Base-by-base conservation (phyloP, 495 filamentous ascomycete species). In the Chaetomium tenue region DNA sequence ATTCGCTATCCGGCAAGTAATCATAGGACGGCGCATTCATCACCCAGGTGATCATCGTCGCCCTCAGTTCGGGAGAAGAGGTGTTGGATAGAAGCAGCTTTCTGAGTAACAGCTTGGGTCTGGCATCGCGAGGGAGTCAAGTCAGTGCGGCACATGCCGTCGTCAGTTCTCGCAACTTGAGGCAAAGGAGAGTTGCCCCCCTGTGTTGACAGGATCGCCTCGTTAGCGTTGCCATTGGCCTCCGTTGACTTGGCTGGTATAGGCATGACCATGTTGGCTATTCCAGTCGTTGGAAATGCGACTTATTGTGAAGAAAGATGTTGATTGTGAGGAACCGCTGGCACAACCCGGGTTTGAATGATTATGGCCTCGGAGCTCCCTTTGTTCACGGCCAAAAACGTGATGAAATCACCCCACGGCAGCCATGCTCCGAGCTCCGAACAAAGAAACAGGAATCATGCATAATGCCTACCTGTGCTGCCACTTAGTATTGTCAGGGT, bases 31-130 rank as follows among this genome's bases (percentile, higher is more conserved):
- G 18, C 22, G 18, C 46, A 44, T 6, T 33, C 55, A 22, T 47
- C 15, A 12, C 3, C 33, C 3, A 46, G 37, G 30, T 57, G 53
- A 39, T 63, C 54, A 1, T 63, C 42, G 39, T 63, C 54, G 16
- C 25, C 33, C 3, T 57, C 18, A 16, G 26, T 9, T 12, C 5
- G 3, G 6, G 61, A 56, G 18, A 25, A 23, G 39, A 42, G 30
- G 6, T n/a, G 30, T 12, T 16, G 33, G 11, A 42, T 20, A 28
- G 23, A 25, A 40, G 54, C 42, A 2, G 2, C 8, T 16, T 25
- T 28, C 3, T 26, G 6, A 2, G 33, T 13, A 4, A 13, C 3
- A 18, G 2, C 2, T 6, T 57, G 15, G 6, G n/a, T 13, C 0
- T n/a, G 33, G 22, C 0, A 23, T 18, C 42, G 33, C 9, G 18